Percentiles rank a stretch among this genome's conserved stretches.
Conservation (phyloP, 257 asterid genomes). For the Ocimum tenuiflorum region DNA sequence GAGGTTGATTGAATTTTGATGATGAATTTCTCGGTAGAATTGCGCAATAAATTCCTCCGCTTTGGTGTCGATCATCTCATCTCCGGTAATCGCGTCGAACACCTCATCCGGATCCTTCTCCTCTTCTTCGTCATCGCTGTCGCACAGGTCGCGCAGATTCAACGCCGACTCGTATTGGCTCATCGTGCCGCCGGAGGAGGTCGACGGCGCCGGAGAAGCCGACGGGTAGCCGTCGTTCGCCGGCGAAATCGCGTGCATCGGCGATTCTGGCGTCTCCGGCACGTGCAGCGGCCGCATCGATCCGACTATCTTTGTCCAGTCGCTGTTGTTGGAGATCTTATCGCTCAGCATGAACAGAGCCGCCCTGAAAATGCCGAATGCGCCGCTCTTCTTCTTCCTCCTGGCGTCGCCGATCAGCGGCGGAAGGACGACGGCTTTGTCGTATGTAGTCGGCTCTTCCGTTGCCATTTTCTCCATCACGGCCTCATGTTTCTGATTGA, state of each 20-base stretch:
- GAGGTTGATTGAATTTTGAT: slow-evolving; percentile 24
- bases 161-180: slow-evolving; percentile 51
- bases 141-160: slow-evolving; percentile 40
- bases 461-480: not conserved
- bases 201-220: slow-evolving; percentile 13
- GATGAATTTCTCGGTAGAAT: slow-evolving; percentile 44
- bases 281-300: slow-evolving; percentile 68
- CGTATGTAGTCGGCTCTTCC: not conserved
- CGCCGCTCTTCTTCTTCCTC: slow-evolving; percentile 34
- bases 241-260: not conserved
- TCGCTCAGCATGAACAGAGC: slow-evolving; percentile 35
- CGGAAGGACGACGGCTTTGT: not conserved
- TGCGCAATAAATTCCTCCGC: slow-evolving; percentile 65
- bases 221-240: slow-evolving; percentile 2
- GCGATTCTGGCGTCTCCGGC: slow-evolving; percentile 30
- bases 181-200: slow-evolving; percentile 27
- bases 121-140: slow-evolving; percentile 31
- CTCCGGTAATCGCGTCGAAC: slow-evolving; percentile 51
- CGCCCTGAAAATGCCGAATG: slow-evolving; percentile 46
- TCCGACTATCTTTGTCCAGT: slow-evolving; percentile 60
- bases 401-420: not conserved
- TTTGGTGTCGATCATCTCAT: slow-evolving; percentile 55
- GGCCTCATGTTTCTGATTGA: slow-evolving; percentile 16
- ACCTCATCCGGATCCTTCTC: slow-evolving; percentile 47
- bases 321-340: slow-evolving; percentile 16